A percentile compares a stretch with the other conserved stretches of the same genome.
These are phyloP conservation scores for Geosmithia morbida DNA, from an alignment of 2,329 filamentous ascomycete genomes.

Conservation along the genomic window DNA sequence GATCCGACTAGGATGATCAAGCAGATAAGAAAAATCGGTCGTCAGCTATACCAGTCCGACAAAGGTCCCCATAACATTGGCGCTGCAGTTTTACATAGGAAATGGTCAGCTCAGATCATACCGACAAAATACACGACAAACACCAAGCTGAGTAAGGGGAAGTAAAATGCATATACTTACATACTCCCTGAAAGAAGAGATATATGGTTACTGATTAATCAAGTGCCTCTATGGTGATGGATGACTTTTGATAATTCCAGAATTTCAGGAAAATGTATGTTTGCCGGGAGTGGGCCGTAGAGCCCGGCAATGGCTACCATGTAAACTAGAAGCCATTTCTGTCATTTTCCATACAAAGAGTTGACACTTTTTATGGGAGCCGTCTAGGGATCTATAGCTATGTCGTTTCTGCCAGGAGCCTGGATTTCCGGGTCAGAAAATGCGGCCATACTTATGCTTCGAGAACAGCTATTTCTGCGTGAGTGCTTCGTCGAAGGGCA, in stretches of 20 bases:
- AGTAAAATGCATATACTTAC: background rate
- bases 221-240: conserved; percentile 11
- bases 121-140: background rate
- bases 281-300: conserved; percentile 15
- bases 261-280: conserved; percentile 18
- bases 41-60: conserved; percentile 16
- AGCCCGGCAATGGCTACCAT: conserved; percentile 6
- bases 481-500: too few species aligned
- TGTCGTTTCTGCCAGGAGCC: background rate
- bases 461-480: background rate
- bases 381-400: background rate
- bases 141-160: background rate
- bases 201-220: conserved; percentile 18
- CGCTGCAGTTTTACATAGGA: conserved; percentile 1
- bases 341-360: conserved; percentile 2
- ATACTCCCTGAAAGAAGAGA: conserved; percentile 14
- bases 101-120: background rate
- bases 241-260: conserved; percentile 13
- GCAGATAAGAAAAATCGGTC: conserved; percentile 14
- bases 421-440: background rate
- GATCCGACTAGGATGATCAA: conserved; percentile 14
- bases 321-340: conserved; percentile 6
- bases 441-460: background rate
- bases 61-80: conserved; percentile 20
- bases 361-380: background rate